Conservation (phyloP, 176 grass and related monocot species). For the Metroxylon sagu region DNA sequence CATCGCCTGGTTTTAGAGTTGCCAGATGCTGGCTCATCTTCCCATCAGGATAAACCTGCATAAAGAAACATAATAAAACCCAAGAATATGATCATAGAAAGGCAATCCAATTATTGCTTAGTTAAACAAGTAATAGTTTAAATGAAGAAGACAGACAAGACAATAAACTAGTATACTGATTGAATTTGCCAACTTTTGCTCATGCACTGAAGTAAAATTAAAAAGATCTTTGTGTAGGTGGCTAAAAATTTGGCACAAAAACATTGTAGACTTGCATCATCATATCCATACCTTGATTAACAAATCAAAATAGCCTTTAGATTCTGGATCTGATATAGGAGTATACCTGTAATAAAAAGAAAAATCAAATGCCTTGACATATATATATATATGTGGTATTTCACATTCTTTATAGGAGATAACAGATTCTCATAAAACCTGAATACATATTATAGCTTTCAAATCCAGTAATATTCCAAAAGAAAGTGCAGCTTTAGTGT, state of each 20-base stretch:
- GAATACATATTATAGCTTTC: no score
- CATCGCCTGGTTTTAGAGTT: conserved; percentile 83
- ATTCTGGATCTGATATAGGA: conserved; percentile 79
- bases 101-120: no score
- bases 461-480: no score
- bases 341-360: conserved; percentile 51
- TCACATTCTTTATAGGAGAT: no score
- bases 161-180: neutral
- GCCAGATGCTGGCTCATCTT: conserved; percentile 97
- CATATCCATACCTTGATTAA: conserved; percentile 92
- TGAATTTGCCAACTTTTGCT: neutral
- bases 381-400: no score
- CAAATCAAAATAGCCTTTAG: conserved; percentile 86
- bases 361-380: neutral
- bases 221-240: neutral
- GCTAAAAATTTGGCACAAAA: no score
- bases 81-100: no score
- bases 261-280: neutral
- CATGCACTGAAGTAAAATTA: neutral
- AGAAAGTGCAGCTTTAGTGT: no score
- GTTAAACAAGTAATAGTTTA: no score
- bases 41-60: conserved; percentile 85
- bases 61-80: conserved; percentile 1
- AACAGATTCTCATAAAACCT: no score
- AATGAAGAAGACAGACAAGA: neutral